Conservation (phyloP, 768 basidiomycete genomes). For the Filobasidium wieringae region DNA sequence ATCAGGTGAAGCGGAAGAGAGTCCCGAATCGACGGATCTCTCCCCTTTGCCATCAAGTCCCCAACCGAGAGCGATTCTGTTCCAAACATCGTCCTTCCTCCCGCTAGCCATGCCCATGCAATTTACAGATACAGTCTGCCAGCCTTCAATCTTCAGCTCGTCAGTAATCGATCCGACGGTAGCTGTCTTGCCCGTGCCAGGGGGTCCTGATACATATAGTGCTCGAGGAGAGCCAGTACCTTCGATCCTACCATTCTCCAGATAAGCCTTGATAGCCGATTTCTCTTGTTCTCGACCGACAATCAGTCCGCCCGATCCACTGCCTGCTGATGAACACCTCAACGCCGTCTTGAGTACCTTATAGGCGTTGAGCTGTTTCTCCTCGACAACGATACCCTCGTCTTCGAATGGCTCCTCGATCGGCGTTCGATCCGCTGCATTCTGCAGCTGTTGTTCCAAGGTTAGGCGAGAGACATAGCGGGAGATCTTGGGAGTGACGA, state of each 20-base stretch:
- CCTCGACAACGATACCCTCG: not conserved
- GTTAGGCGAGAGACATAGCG: not conserved
- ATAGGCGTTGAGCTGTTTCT: conserved; percentile 15
- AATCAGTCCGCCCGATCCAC: conserved; percentile 16
- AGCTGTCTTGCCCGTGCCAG: conserved; percentile 67
- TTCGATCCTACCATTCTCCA: conserved; percentile 11
- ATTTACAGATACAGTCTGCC: conserved; percentile 32
- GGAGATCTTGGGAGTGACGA: conserved; percentile 1
- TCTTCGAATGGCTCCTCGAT: not conserved
- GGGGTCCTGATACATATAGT: conserved; percentile 84
- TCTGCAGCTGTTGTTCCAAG: not conserved
- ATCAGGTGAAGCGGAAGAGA: not conserved
- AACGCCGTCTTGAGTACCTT: conserved; percentile 32
- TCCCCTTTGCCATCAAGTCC: conserved; percentile 21
- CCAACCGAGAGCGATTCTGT: conserved; percentile 25
- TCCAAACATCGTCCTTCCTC: conserved; percentile 30
- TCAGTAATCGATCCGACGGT: conserved; percentile 26
- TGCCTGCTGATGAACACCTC: conserved; percentile 23
- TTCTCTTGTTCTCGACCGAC: conserved; percentile 35
- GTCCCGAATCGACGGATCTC: conserved; percentile 14
- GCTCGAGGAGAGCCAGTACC: conserved; percentile 16
- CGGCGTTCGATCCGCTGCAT: not conserved
- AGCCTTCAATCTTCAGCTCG: conserved; percentile 11
- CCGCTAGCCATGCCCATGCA: conserved; percentile 33
- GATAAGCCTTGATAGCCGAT: conserved; percentile 19